phyloP scores from a whole-genome alignment of 108 stramenopile genomes.

The Nannochloropsis gaditana region DNA sequence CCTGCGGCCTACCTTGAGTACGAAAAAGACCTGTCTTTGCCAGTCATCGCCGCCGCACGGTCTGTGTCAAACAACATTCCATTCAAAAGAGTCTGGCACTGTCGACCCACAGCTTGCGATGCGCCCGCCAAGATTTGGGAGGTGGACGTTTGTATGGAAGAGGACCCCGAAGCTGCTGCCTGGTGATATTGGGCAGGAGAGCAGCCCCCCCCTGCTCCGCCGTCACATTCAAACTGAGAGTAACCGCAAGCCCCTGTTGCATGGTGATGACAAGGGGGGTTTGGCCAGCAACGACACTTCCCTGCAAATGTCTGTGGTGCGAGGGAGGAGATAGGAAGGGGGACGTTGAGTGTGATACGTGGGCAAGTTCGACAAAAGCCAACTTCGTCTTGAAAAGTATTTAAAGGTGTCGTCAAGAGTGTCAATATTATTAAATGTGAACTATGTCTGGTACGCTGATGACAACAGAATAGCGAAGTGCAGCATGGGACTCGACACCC shows the following conservation, averaged over 20 bases:
- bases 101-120: neutral
- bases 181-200: neutral
- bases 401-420: no score
- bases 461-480: neutral
- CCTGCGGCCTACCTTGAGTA: no score
- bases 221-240: neutral
- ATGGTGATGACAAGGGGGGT: neutral
- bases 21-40: neutral
- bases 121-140: neutral
- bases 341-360: neutral
- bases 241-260: neutral
- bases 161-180: neutral
- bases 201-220: neutral
- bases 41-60: neutral
- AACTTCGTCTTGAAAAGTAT: neutral
- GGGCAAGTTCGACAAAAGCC: no score
- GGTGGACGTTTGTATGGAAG: neutral
- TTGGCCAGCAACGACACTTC: neutral
- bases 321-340: neutral
- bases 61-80: slow-evolving; percentile 1
- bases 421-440: no score
- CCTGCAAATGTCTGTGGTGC: neutral
- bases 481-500: neutral
- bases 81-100: neutral
- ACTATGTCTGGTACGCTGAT: neutral